Conservation (phyloP, 768 basidiomycete genomes). For the Mycena belliarum region DNA sequence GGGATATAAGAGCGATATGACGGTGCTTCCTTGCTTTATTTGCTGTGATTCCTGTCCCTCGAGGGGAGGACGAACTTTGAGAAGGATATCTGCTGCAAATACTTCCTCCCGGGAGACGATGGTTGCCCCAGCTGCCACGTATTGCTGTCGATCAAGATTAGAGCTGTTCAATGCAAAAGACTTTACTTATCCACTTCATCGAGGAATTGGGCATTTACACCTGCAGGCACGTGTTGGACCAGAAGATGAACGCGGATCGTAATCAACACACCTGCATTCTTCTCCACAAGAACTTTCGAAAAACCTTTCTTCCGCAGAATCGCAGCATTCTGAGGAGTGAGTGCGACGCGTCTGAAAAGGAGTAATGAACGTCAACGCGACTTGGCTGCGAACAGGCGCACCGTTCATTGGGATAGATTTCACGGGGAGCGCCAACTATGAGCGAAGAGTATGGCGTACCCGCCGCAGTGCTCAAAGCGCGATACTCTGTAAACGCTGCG, state of each 20-base stretch:
- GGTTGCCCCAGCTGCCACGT: constrained; percentile 75
- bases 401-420: constrained; percentile 75
- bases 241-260: neutral
- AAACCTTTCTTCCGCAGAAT: constrained; percentile 85
- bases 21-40: constrained; percentile 73
- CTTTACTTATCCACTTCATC: constrained; percentile 45
- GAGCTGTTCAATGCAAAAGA: neutral
- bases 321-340: constrained; percentile 79
- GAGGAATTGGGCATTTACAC: constrained; percentile 72
- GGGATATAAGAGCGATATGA: constrained; percentile 85
- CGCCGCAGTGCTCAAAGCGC: constrained; percentile 21
- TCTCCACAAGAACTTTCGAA: constrained; percentile 68
- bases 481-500: neutral
- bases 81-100: constrained; percentile 74
- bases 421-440: constrained; percentile 74
- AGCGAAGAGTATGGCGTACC: constrained; percentile 69
- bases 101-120: constrained; percentile 73
- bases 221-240: constrained; percentile 44
- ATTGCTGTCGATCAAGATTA: constrained; percentile 40
- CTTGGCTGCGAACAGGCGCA: constrained; percentile 44
- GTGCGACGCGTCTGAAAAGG: constrained; percentile 51
- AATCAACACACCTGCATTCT: constrained; percentile 21
- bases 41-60: constrained; percentile 58
- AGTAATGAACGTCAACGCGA: neutral
- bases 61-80: constrained; percentile 84